phyloP scores from a whole-genome alignment of 2,329 filamentous ascomycete genomes.

The Aschersonia sp. region DNA sequence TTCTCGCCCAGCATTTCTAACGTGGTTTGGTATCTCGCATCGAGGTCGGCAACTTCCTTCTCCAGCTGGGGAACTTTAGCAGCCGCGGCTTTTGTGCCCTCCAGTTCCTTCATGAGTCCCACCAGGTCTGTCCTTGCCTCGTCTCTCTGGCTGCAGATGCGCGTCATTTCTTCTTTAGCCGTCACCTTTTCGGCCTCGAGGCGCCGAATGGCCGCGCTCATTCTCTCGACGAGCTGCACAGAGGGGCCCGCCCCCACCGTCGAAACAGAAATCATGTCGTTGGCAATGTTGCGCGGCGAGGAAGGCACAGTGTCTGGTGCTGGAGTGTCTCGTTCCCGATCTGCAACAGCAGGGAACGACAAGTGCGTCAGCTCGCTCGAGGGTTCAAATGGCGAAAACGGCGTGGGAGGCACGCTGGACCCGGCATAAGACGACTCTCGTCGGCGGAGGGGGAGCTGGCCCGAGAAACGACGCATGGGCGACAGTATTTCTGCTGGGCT shows the following conservation, averaged over 20 bases:
- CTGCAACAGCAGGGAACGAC: conserved; percentile 23
- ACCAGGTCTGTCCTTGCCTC: conserved; percentile 90
- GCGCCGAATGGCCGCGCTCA: conserved; percentile 84
- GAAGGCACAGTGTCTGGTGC: conserved; percentile 30
- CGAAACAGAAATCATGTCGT: conserved; percentile 79
- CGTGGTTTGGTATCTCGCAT: conserved; percentile 74
- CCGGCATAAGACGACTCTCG: conserved; percentile 22
- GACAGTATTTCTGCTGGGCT: conserved; percentile 22
- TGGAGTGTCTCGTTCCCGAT: conserved; percentile 31
- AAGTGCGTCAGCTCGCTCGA: conserved; percentile 16
- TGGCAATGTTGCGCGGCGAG: conserved; percentile 55
- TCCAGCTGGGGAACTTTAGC: conserved; percentile 51
- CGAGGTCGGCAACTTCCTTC: conserved; percentile 51
- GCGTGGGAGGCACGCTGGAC: conserved; percentile 21
- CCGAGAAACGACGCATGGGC: conserved; percentile 32
- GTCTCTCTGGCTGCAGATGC: conserved; percentile 75
- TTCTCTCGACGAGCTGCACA: conserved; percentile 88
- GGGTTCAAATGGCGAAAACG: conserved; percentile 34
- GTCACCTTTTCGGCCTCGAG: conserved; percentile 86
- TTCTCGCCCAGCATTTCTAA: conserved; percentile 94
- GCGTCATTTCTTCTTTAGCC: conserved; percentile 69
- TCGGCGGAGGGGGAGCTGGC: conserved; percentile 28
- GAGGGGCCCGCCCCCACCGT: conserved; percentile 83
- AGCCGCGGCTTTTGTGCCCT: conserved; percentile 49
- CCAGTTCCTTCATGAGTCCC: conserved; percentile 71